Base-by-base conservation (phyloP, 2,329 filamentous ascomycete species). In the Curvularia hawaiiensis region DNA sequence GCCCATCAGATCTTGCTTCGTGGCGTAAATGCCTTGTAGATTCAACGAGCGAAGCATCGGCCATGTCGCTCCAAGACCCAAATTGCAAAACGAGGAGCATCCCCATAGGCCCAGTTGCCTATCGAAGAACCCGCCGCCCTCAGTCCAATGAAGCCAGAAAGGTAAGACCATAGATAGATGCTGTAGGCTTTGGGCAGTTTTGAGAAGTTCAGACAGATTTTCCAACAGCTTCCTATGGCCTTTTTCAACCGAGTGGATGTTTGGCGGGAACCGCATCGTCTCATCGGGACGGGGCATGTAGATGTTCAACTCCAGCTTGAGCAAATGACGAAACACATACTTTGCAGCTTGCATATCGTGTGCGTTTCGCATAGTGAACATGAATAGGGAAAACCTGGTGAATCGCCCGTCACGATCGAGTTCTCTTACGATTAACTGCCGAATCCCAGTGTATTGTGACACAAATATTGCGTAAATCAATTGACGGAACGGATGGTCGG, bases 391-490 rank as follows among this genome's bases (percentile, higher is more conserved):
- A 50, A 71, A 61, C 20, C 61, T 57, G 0, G 57, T 65, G 3
- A 60, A 59, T 5, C 38, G 30, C 1, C 31, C 12, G 18, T 14
- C 51, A n/a, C 26, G 11, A 1, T 30, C 12, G n/a, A 30, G 40
- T 9, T 48, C 26, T 45, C 55, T 48, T 10, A 66, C 56, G 6
- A 45, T 63, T 22, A 73, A 64, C 20, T 68, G 60, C 22, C 58
- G 63, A 20, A 75, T 61, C 12, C 65, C 64, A 20, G 62, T 33
- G 41, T 67, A 71, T 26, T 63, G 52, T 6, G 66, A 47, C 10
- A 62, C 4, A 45, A 62, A 66, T 6, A 74, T 38, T 3, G 69
- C 72, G 0, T 61, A 66, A 26, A 75, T 68, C 1, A 75, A 53
- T 30, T 68, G 63, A 50, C 70, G 69, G 45, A 74, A 67, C 11